A percentile compares a stretch with the other conserved stretches of the same genome.
Evolutionary conservation across 1,284 basidiomycete species (phyloP).

Genomic region (Phaffia rhodozyma): DNA sequence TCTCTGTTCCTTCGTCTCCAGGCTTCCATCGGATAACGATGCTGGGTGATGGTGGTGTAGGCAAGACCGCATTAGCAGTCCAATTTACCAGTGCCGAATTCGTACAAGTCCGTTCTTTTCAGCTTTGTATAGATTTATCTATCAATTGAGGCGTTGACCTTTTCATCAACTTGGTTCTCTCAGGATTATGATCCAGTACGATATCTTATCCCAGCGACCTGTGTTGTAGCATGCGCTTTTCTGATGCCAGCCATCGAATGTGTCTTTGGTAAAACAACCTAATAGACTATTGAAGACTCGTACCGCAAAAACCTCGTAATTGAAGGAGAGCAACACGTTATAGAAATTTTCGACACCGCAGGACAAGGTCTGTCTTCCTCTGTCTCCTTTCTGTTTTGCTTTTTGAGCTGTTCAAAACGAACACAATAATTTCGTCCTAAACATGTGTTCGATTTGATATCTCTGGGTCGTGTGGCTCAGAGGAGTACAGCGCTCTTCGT

Average conservation of each 20-base stretch:
- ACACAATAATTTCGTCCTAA: neutral
- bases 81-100: slow-evolving; percentile 90
- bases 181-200: slow-evolving; percentile 33
- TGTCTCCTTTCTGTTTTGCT: slow-evolving; percentile 12
- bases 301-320: slow-evolving; percentile 85
- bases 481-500: slow-evolving; percentile 92
- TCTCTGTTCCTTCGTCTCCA: neutral
- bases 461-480: slow-evolving; percentile 36
- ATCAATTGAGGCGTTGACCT: no score
- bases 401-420: slow-evolving; percentile 6
- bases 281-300: slow-evolving; percentile 89
- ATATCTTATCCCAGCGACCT: no score
- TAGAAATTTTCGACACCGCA: slow-evolving; percentile 87
- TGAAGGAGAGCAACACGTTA: slow-evolving; percentile 79
- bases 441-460: slow-evolving; percentile 14
- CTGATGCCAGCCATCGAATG: slow-evolving; percentile 12
- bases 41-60: slow-evolving; percentile 74
- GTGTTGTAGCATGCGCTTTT: slow-evolving; percentile 13
- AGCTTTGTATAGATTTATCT: no score
- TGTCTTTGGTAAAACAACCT: slow-evolving; percentile 41
- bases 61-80: slow-evolving; percentile 92
- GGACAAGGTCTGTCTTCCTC: slow-evolving; percentile 60
- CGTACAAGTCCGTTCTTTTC: slow-evolving; percentile 43
- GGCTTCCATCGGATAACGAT: slow-evolving; percentile 15
- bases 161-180: no score